Percentiles rank a stretch among this genome's conserved stretches.
Conservation (phyloP, 305 asterid genomes). For the Solanum hybrid region DNA sequence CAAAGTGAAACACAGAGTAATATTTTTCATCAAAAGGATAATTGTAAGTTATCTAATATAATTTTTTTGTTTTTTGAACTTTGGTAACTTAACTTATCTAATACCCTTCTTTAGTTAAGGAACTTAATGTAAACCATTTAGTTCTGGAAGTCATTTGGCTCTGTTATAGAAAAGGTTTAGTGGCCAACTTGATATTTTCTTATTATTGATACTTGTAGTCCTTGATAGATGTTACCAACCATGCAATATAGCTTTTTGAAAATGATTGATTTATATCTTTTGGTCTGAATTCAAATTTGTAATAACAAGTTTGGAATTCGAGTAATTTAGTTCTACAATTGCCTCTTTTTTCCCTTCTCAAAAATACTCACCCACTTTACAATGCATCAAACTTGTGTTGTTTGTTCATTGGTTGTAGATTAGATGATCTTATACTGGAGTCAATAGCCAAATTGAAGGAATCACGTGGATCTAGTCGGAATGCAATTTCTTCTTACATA, state of each 20-base stretch:
- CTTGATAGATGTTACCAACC: background rate
- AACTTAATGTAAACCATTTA: background rate
- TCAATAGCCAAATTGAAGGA: slow-evolving; percentile 78
- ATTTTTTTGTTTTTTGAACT: background rate
- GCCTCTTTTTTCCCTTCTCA: background rate
- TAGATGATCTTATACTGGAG: slow-evolving; percentile 76
- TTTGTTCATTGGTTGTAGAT: slow-evolving; percentile 30
- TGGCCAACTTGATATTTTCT: background rate
- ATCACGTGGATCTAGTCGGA: slow-evolving; percentile 77
- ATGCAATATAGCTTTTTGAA: background rate
- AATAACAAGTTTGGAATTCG: background rate
- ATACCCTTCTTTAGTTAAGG: background rate
- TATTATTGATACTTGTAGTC: background rate
- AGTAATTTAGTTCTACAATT: background rate
- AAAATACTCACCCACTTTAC: background rate
- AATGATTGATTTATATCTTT: background rate
- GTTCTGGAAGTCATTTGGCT: background rate
- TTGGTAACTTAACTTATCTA: background rate
- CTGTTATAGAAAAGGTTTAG: background rate
- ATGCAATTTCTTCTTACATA: slow-evolving; percentile 53
- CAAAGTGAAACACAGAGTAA: background rate
- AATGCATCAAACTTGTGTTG: background rate
- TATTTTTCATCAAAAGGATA: background rate
- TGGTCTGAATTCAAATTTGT: background rate
- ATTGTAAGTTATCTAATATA: background rate